These are phyloP conservation scores for Acrocalymma vagum DNA, from an alignment of 2,329 filamentous ascomycete species.

Conservation along the genomic window DNA sequence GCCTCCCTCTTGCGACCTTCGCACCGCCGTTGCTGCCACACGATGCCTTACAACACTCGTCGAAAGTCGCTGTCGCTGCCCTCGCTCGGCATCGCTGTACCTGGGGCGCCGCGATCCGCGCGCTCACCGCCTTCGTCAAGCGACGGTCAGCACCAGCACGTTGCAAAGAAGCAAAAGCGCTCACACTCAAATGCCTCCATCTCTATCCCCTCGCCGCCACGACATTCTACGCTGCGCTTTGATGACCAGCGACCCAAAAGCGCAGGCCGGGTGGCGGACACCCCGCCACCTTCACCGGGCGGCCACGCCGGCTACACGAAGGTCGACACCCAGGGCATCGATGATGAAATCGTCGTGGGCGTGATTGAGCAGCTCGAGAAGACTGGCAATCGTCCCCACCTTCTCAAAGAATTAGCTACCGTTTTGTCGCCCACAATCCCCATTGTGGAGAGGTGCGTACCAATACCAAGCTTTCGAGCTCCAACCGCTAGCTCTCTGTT, in stretches of 20 bases:
- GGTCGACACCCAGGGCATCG: constrained; percentile 83
- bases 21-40: constrained; percentile 26
- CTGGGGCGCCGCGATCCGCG: constrained; percentile 58
- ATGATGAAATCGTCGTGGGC: constrained; percentile 93
- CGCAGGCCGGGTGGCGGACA: constrained; percentile 64
- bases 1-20: constrained; percentile 11
- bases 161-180: constrained; percentile 73
- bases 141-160: constrained; percentile 65
- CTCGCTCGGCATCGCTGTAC: constrained; percentile 89
- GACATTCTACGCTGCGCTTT: constrained; percentile 56
- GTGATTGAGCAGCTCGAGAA: constrained; percentile 89
- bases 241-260: constrained; percentile 55
- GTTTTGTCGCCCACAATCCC: constrained; percentile 79
- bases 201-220: constrained; percentile 55
- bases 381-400: constrained; percentile 89
- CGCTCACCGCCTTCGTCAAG: constrained; percentile 65
- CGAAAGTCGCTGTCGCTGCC: constrained; percentile 94
- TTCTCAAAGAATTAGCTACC: constrained; percentile 91
- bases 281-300: constrained; percentile 78
- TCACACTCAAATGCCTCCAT: constrained; percentile 67
- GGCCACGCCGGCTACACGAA: constrained; percentile 61
- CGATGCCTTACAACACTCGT: constrained; percentile 95
- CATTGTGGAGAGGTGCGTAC: constrained; percentile 88
- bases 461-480: constrained; percentile 12
- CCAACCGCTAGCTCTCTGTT: constrained; percentile 25